phyloP scores from a whole-genome alignment of 805 yeast species.

The Candida maesae region DNA sequence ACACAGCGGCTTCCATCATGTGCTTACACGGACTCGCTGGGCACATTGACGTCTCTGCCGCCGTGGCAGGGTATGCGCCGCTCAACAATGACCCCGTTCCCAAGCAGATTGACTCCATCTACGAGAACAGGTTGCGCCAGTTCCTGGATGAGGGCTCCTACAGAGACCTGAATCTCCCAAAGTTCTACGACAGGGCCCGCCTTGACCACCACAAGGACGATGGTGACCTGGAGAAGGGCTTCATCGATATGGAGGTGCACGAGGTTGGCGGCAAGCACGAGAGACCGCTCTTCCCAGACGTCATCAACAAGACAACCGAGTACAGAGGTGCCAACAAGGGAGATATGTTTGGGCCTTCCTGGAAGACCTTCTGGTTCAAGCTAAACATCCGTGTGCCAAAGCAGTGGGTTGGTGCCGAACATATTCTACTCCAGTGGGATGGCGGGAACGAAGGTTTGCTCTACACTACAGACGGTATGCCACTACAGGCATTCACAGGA shows the following conservation, averaged over 20 bases:
- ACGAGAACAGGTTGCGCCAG: slow-evolving; percentile 68
- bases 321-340: slow-evolving; percentile 64
- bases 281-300: slow-evolving; percentile 41
- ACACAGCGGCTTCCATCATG: no score
- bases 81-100: slow-evolving; percentile 56
- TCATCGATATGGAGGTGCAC: slow-evolving; percentile 60
- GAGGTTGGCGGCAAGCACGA: slow-evolving; percentile 59
- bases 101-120: slow-evolving; percentile 72
- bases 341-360: slow-evolving; percentile 84
- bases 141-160: slow-evolving; percentile 82
- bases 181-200: slow-evolving; percentile 65
- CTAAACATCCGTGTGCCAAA: slow-evolving; percentile 61
- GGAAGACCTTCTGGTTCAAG: slow-evolving; percentile 96
- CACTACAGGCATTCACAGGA: slow-evolving; percentile 81
- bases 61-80: slow-evolving; percentile 31
- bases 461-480: slow-evolving; percentile 62
- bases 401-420: slow-evolving; percentile 38
- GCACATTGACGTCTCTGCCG: slow-evolving; percentile 9
- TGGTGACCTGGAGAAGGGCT: slow-evolving; percentile 33
- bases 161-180: slow-evolving; percentile 67
- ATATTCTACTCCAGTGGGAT: slow-evolving; percentile 76
- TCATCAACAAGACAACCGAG: slow-evolving; percentile 27
- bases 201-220: slow-evolving; percentile 37
- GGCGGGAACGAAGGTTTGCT: slow-evolving; percentile 82
- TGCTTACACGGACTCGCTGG: slow-evolving; percentile 15